Evolutionary conservation across 148 eudicot species (phyloP), one percentile per base, ranked within the genome.

Genomic region (Pouteria glomerata): DNA sequence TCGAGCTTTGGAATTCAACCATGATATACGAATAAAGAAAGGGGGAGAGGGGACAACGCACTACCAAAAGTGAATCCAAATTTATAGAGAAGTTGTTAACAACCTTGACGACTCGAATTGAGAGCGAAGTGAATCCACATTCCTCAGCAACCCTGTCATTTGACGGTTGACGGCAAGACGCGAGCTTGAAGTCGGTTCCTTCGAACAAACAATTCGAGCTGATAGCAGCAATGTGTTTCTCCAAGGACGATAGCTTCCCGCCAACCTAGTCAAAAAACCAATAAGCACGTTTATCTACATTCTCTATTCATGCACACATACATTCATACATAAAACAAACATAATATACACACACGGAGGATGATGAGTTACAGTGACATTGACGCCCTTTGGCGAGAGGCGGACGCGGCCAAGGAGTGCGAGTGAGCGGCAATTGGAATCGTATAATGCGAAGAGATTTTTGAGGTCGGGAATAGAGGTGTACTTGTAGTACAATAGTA

Each of bases 151-250:
- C 90, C 85, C 60, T 85, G 62, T 86, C 79, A 63, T 87, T 84
- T 68, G 82, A 71, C 8, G 97, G 90, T 71, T 81, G 85, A 53
- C 63, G 57, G 58, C 91, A 91, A 27, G 96, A 82, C 0, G 98
- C 96, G 8, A 95, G 96, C 89, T 95, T 95, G 73, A 95, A 95
- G 66, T 95, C 98, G 1, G 98, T 95, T 41, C 87, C 93, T 35
- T 80, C 80, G 31, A 95, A 95, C 66, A 89, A 78, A 48, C 45
- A 63, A 66, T 82, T 87, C 60, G 80, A 79, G 13, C 81, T 75
- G 47, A 95, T 73, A 2, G 84, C 85, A 30, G 77, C 82, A 67
- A 95, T 95, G 82, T 95, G 98, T 14, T 69, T 67, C 71, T 91
- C 68, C 70, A 95, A 81, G 6, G 85, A 79, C 23, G 81, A 77